Conservation (phyloP, 495 filamentous ascomycete species). For the Acidomyces sp. region DNA sequence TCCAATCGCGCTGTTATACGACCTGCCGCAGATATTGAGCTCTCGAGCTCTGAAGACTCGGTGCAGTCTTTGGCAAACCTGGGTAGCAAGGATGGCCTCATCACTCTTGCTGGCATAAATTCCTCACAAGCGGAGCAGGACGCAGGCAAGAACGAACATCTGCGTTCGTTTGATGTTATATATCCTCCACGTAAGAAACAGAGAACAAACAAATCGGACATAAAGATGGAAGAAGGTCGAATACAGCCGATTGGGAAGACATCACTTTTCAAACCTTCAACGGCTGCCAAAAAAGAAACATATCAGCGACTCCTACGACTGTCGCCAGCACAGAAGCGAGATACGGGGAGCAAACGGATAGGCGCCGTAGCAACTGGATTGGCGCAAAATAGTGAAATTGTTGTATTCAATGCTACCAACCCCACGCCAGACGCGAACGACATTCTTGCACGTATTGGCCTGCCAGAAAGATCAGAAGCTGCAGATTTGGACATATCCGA, state of each 20-base stretch:
- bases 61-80: conserved; percentile 64
- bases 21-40: conserved; percentile 58
- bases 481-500: conserved; percentile 69
- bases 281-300: conserved; percentile 41
- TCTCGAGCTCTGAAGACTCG: conserved; percentile 81
- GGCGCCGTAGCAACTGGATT: conserved; percentile 65
- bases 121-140: conserved; percentile 56
- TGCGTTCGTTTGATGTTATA: conserved; percentile 61
- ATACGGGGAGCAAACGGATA: conserved; percentile 38
- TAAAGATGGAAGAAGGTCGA: conserved; percentile 31
- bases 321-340: conserved; percentile 43
- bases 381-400: conserved; percentile 60
- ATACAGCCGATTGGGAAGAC: conserved; percentile 27
- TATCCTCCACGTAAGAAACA: conserved; percentile 32
- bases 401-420: conserved; percentile 57
- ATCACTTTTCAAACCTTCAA: conserved; percentile 47
- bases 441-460: conserved; percentile 52
- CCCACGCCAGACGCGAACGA: conserved; percentile 42
- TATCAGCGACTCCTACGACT: conserved; percentile 72
- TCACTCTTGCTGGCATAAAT: conserved; percentile 76
- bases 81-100: conserved; percentile 37
- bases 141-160: conserved; percentile 74
- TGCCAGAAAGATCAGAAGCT: conserved; percentile 51
- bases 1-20: conserved; percentile 46
- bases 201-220: conserved; percentile 18